Conservation (phyloP, 2,329 filamentous ascomycete species). For the Verticillium albo-atrum region DNA sequence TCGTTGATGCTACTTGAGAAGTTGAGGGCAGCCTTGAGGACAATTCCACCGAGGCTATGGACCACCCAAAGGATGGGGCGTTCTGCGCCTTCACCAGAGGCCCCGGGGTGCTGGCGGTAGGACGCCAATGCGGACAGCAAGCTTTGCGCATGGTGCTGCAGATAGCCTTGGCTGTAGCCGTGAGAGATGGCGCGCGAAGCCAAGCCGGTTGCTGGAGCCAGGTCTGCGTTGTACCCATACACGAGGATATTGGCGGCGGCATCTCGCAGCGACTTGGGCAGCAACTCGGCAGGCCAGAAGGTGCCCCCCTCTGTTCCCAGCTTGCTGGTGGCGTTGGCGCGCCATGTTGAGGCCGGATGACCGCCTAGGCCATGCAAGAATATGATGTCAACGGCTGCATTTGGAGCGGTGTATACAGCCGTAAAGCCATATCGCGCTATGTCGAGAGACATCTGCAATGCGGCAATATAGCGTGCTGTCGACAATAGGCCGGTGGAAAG, state of each 20-base stretch:
- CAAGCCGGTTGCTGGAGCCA: slow-evolving; percentile 25
- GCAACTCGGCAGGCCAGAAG: slow-evolving; percentile 67
- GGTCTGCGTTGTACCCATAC: slow-evolving; percentile 72
- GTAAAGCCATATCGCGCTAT: slow-evolving; percentile 55
- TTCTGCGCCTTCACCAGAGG: slow-evolving; percentile 43
- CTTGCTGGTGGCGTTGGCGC: slow-evolving; percentile 28
- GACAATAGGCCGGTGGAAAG: too few species aligned
- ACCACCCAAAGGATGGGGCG: slow-evolving; percentile 73
- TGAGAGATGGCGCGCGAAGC: slow-evolving; percentile 42
- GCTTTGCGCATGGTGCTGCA: slow-evolving; percentile 68
- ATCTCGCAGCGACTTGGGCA: slow-evolving; percentile 53
- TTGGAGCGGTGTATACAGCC: slow-evolving; percentile 53
- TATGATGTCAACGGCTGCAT: slow-evolving; percentile 60
- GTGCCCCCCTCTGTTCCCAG: slow-evolving; percentile 26
- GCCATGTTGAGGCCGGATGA: slow-evolving; percentile 58
- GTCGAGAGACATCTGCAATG: slow-evolving; percentile 37
- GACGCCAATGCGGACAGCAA: slow-evolving; percentile 58
- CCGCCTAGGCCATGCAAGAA: slow-evolving; percentile 49
- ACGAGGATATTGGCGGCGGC: slow-evolving; percentile 61
- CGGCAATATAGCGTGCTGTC: too few species aligned
- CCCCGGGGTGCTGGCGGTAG: slow-evolving; percentile 42
- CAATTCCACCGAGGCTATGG: slow-evolving; percentile 69
- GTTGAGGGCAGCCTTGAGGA: slow-evolving; percentile 66
- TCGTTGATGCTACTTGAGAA: slow-evolving; percentile 59
- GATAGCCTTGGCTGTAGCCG: slow-evolving; percentile 59